phyloP scores from a whole-genome alignment of 176 grass and related monocot species.

The Saccharum spontaneum region DNA sequence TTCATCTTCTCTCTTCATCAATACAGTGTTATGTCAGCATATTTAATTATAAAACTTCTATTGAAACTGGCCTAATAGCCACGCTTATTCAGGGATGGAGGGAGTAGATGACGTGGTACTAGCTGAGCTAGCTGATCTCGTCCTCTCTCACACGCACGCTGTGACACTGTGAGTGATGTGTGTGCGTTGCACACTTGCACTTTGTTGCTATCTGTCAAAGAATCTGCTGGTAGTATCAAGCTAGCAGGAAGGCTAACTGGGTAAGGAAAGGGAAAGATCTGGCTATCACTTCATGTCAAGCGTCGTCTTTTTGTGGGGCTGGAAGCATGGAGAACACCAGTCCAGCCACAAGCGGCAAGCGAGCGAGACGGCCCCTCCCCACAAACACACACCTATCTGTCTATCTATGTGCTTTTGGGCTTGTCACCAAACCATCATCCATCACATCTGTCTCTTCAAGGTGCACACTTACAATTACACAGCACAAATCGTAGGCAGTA shows the following conservation, averaged over 20 bases:
- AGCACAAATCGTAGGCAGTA: background rate
- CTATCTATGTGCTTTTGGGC: background rate
- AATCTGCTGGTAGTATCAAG: constrained; percentile 12
- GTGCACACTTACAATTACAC: background rate
- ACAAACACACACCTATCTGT: too few relatives aligned
- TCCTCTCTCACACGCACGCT: background rate
- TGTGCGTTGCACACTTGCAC: background rate
- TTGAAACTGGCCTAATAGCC: too few relatives aligned
- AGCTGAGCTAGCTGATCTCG: background rate
- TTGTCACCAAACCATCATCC: constrained; percentile 33
- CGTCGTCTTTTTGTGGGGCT: constrained; percentile 34
- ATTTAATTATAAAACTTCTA: too few relatives aligned
- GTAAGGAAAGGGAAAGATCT: constrained; percentile 43
- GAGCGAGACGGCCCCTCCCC: too few relatives aligned
- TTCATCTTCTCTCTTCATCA: too few relatives aligned
- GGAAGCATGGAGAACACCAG: too few relatives aligned
- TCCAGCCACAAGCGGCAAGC: too few relatives aligned
- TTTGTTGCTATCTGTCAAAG: constrained; percentile 17
- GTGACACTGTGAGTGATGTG: background rate
- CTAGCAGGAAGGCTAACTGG: background rate
- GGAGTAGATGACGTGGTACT: background rate
- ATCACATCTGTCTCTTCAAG: constrained; percentile 24
- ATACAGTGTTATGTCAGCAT: too few relatives aligned
- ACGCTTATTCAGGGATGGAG: too few relatives aligned
- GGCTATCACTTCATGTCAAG: constrained; percentile 41